Evolutionary conservation across 1,284 basidiomycete species (phyloP), one percentile per base, ranked within the genome.

Genomic region (Xanthoconium separans): DNA sequence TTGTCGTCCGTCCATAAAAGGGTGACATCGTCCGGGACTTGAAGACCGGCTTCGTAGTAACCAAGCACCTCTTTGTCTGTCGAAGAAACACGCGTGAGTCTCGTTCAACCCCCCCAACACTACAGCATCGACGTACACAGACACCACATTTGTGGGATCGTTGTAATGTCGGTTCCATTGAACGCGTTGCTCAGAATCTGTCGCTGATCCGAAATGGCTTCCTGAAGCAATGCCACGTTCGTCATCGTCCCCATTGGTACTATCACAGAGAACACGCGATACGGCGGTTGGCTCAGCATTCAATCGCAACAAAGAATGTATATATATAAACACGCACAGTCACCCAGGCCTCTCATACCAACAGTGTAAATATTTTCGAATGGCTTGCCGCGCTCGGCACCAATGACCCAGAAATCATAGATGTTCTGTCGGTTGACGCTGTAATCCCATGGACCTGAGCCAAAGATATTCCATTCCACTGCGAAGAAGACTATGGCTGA

Each of bases 381-480:
- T 4, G 45, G 29, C 30, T 36, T 30, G 12, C 27, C 10, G 12
- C 37, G 5, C 36, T 37, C 16, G 16, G 37, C 29, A 13, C 44
- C 12, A 24, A 34, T 24, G n/a, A 29, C 22, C 50, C 34, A 24
- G 10, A 41, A 50, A n/a, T 34, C 30, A 11, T 40, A 51, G 9
- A 29, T 50, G 6, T 34, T 34, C 33, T 34, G 33, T 18, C 37
- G 34, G 27, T 33, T 50, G 12, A 31, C 48, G 15, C 33, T 36
- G 27, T 50, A 41, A 29, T 22, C 37, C 31, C 33, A 51, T 7
- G 51, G 27, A 6, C 27, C 24, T 9, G n/a, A 41, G 16, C 47
- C 46, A 10, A 41, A 50, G 20, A 18, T 39, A 8, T 31, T 11
- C 27, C 45, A 47, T 40, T 54, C 40, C 54, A 55, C 40, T 54